Evolutionary conservation across 306 rosid species (phyloP), one percentile per base, ranked within the genome.

Genomic region (Urtica urens): DNA sequence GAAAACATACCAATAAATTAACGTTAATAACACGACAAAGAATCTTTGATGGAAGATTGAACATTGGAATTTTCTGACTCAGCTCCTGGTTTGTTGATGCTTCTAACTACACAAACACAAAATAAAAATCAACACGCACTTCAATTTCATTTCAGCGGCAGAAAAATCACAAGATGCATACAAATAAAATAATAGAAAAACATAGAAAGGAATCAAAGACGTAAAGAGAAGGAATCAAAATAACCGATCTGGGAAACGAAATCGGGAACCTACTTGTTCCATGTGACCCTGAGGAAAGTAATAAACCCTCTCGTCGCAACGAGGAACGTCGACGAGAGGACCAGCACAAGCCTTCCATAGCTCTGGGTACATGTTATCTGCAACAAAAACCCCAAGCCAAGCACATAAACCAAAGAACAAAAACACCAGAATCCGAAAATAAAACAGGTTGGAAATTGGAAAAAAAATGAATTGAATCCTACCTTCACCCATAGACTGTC

Each of bases 221-320:
- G 26, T 48, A 22, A 17, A 6, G 20, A 51, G 42, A 30, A 22
- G 57, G 49, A 23, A 13, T 13, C 13, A 13, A 7, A 13, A 15
- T 43, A 41, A 45, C 30, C 57, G 64, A 58, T 64, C 67, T 65
- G 51, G 14, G 17, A n/a, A 51, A 47, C 29, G 49, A 35, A 49
- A 33, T 6, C n/a, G 37, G 34, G 39, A n/a, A 59, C 74, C 62
- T 42, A 84, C 95, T 72, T 90, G 97, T 38, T 84, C 95, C 93
- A 85, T 84, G 50, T 90, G 99, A 1, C 99, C 97, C 43, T 90
- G 99, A 4, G 94, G 99, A 38, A 90, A 81, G 51, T 90, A 90
- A 65, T 47, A 81, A 21, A 85, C 99, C 60, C 77, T 79, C 64
- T 90, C 79, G 19, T 30, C 42, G 20, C 4, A 24, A 47, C 44